Evolutionary conservation across 148 eudicot genomes (phyloP), one percentile per base, ranked within the genome.

Genomic region (Rhododendron ovatum): DNA sequence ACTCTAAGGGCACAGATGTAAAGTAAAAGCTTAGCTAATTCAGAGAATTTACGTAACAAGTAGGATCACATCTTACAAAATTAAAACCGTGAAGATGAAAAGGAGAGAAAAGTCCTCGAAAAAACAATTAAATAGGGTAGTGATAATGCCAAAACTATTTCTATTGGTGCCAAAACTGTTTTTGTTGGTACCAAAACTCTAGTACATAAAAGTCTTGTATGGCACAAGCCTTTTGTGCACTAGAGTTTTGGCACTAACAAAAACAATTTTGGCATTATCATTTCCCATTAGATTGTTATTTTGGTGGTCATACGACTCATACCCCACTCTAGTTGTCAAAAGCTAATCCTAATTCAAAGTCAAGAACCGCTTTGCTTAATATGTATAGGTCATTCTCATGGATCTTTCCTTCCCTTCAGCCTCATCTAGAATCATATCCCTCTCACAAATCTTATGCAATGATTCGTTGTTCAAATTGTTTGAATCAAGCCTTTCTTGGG

Each of bases 21-120:
- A 24, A 39, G 39, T 15, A 71, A 71, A 71, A 33, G 30, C 76
- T 71, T 30, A 30, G 90, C 94, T 53, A 81, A 28, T 82, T 87
- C 83, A 85, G 47, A 71, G 76, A 71, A 30, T 30, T 28, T 11
- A 30, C 3, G 17, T 30, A 4, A 71, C 39, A 71, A 30, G 28
- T 71, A 71, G 76, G 73, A n/a, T n/a, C 30, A 65, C 73, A n/a
- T 65, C 14, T 26, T 26, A 65, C 33, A 65, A 65, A 65, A 8
- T 20, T 13, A 30, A 71, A 4, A 4, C 8, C 3, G 0, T 28
- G 17, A 71, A 71, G 20, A 71, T 71, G 22, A 30, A 71, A 71
- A 71, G 39, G 76, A 30, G 37, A 30, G 20, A 71, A 18, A 67
- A 14, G 22, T 30, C 76, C 76, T 71, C 22, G 2, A 30, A 28